Percentiles rank a stretch among this genome's conserved stretches.
Evolutionary conservation across 192 early-diverging fungal species (phyloP).

Genomic region (Lunasporangiospora selenospora): DNA sequence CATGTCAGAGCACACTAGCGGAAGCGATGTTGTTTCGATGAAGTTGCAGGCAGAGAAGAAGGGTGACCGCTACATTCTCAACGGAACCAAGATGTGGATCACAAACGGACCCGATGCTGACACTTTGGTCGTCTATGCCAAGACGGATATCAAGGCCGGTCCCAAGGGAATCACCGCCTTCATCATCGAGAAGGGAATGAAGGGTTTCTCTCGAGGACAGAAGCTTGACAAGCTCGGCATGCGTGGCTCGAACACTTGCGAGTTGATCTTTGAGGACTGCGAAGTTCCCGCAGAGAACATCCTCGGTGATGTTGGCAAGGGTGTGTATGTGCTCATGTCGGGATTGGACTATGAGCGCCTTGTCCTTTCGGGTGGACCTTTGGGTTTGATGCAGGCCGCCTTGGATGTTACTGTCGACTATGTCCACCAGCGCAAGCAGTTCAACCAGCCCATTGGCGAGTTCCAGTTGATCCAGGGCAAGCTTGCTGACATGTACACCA

Average conservation of each 20-base stretch:
- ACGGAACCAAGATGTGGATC: conserved; percentile 97
- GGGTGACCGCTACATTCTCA: conserved; percentile 84
- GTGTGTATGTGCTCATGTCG: conserved; percentile 96
- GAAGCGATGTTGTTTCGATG: conserved; percentile 96
- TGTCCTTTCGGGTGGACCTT: conserved; percentile 88
- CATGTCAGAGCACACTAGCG: conserved; percentile 92
- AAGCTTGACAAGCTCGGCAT: conserved; percentile 97
- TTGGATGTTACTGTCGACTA: conserved; percentile 86
- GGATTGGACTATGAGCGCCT: conserved; percentile 92
- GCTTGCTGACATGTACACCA: conserved; percentile 98
- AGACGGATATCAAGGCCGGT: conserved; percentile 81
- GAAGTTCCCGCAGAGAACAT: conserved; percentile 91
- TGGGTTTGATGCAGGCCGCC: conserved; percentile 90
- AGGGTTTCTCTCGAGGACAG: conserved; percentile 83
- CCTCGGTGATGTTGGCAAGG: conserved; percentile 80
- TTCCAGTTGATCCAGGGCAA: conserved; percentile 97
- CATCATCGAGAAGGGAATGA: conserved; percentile 87
- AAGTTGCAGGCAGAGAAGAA: conserved; percentile 80
- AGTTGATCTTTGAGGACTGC: conserved; percentile 94
- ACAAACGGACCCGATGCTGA: conserved; percentile 95
- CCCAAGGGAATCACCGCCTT: conserved; percentile 95
- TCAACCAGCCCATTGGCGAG: conserved; percentile 82
- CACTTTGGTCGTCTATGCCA: conserved; percentile 91
- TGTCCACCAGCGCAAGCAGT: conserved; percentile 88
- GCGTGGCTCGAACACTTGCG: conserved; percentile 95